A percentile compares a stretch with the other conserved stretches of the same genome.
These are phyloP conservation scores for Hypomontagnella monticulosa DNA, from an alignment of 495 filamentous ascomycete genomes.

Conservation along the genomic window DNA sequence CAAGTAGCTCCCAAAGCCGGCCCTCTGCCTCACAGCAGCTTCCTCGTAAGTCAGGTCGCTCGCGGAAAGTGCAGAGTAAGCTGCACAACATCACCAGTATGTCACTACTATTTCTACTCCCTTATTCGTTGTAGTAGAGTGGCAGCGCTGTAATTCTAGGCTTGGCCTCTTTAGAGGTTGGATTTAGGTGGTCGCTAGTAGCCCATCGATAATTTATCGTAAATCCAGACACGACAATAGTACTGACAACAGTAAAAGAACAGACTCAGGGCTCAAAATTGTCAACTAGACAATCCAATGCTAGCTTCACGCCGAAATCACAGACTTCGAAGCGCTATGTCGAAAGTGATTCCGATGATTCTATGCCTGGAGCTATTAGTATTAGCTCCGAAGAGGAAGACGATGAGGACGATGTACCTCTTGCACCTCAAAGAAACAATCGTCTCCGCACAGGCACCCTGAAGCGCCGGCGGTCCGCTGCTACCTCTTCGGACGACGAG, in stretches of 20 bases:
- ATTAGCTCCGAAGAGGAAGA: constrained; percentile 11
- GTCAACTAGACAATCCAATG: constrained; percentile 7
- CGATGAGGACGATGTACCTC: constrained; percentile 18
- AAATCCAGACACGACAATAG: not conserved
- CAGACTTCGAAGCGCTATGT: not conserved
- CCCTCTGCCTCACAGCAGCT: constrained; percentile 6
- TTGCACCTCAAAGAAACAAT: not conserved
- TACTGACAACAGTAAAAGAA: constrained; percentile 19
- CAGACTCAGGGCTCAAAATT: constrained; percentile 3
- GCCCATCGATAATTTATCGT: too few species aligned
- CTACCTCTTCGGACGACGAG: constrained; percentile 29
- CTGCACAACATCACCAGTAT: constrained; percentile 24
- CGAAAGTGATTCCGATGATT: constrained; percentile 32
- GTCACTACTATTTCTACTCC: not conserved
- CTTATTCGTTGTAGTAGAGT: not conserved
- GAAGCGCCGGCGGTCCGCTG: constrained; percentile 16
- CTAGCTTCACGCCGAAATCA: constrained; percentile 34
- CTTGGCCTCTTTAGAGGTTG: too few species aligned
- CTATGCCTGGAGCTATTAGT: constrained; percentile 21
- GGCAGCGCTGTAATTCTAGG: too few species aligned
- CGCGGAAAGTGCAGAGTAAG: constrained; percentile 13
- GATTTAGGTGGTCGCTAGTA: too few species aligned
- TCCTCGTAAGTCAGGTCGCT: not conserved
- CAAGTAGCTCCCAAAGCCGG: constrained; percentile 18
- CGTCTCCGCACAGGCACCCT: constrained; percentile 23